Evolutionary conservation across 495 filamentous ascomycete genomes (phyloP), one percentile per base, ranked within the genome.

Genomic region (Ascodesmis nigricans): DNA sequence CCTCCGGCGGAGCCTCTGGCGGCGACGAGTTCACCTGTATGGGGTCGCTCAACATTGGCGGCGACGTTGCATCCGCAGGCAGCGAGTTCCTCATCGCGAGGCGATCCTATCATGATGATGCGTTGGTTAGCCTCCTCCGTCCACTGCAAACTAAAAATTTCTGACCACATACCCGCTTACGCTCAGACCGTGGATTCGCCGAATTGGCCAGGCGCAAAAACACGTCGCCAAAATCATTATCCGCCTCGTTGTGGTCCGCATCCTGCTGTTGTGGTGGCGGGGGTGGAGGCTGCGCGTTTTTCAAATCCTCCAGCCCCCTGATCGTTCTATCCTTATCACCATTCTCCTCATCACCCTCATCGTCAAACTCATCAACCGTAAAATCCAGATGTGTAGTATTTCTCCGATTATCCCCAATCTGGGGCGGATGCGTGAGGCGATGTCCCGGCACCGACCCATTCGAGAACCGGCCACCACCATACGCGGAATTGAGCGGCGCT

Each of bases 161-260:
- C 62, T 54, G 38, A 62, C 60, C 18, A 60, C 25, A 29, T 34
- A 42, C 19, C 43, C 41, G 9, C 29, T 15, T 43, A 33, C 19
- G 39, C 47, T 1, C 46, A 38, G 5, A 31, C 36, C 18, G 46
- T 52, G 9, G 58, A 63, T 40, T 69, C 66, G 1, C n/a, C n/a
- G 61, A 53, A 36, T 61, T 61, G 8, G 71, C 71, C 38, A 75
- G 65, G 38, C 70, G 65, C 33, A 75, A 47, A 46, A 75, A 75
- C 15, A 75, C 49, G 53, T 75, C 71, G 33, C 71, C 70, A 35
- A 58, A 60, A 32, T 53, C 55, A 5, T 53, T 52, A 16, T 47
- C 44, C 16, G 25, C 23, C 32, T 36, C 38, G 17, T 46, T 43
- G 4, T 35, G 27, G 8, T 24, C 35, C n/a, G 27, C 35, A 22